Evolutionary conservation across 2,329 filamentous ascomycete genomes (phyloP).

Genomic region (Epichloe festucae): DNA sequence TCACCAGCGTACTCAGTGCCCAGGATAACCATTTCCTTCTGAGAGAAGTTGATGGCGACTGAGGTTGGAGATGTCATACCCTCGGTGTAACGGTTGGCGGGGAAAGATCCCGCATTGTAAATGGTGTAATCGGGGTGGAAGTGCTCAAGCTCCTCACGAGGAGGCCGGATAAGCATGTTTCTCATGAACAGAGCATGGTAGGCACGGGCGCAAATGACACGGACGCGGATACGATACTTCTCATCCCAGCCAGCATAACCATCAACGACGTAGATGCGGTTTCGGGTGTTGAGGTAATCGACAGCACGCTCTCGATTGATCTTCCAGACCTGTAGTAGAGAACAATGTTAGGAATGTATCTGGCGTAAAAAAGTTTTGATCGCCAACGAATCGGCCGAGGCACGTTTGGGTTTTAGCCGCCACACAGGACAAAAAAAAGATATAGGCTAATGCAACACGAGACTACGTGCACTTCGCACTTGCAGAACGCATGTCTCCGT

Average conservation of each 20-base stretch:
- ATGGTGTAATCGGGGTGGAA: conserved; percentile 99
- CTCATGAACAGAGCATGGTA: conserved; percentile 99
- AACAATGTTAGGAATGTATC: neutral
- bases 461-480: neutral
- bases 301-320: conserved; percentile 98
- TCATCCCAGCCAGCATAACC: conserved; percentile 97
- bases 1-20: conserved; percentile 91
- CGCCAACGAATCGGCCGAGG: neutral
- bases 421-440: neutral
- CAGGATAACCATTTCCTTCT: conserved; percentile 99
- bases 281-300: conserved; percentile 98
- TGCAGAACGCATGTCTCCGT: neutral
- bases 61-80: conserved; percentile 98
- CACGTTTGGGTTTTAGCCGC: too few species aligned
- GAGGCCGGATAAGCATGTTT: conserved; percentile 98
- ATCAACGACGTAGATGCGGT: conserved; percentile 96
- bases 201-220: conserved; percentile 94
- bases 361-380: neutral
- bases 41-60: conserved; percentile 95
- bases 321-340: conserved; percentile 71
- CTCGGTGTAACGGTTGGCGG: conserved; percentile 93
- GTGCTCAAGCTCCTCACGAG: conserved; percentile 80
- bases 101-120: conserved; percentile 98
- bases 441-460: neutral
- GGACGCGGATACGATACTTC: conserved; percentile 94